Evolutionary conservation across 805 yeast species (phyloP), one percentile per base, ranked within the genome.

Genomic region (Starmera pachycereana): DNA sequence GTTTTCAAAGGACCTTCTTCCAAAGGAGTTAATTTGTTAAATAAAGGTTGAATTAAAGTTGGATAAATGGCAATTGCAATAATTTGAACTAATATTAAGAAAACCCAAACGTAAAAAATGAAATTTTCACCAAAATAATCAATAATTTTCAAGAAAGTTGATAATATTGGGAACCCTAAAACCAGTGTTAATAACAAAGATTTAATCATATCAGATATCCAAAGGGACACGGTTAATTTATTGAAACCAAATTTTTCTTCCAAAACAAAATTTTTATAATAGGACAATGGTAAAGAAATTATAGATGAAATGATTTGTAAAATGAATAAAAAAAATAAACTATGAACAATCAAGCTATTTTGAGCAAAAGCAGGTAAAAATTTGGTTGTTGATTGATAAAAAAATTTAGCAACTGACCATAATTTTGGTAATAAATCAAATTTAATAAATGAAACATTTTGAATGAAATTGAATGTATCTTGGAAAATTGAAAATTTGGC

Each of bases 241-340:
- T 92, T 92, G 66, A 92, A 92, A 1, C 98, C 98, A 53, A 71
- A 90, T 61, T 76, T 76, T 58, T 90, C 96, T 63, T 92, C 98
- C 50, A 92, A 69, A 12, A 88, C 89, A 65, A 92, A 92, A 51
- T 82, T 81, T 42, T 73, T 66, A 62, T 88, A 89, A 58, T 82
- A 78, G 9, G 78, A 68, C 18, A 79, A 55, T 4, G 98, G 98
- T 40, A 83, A 57, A 4, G 74, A 67, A 28, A 77, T 43, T 3
- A 86, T 38, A 3, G 79, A 65, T 8, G 79, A 66, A 35, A 78
- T 44, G 19, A 67, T 40, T 29, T 76, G 64, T 51, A 75, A 65
- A 22, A 69, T 67, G 34, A 75, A 63, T 49, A 77, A 60, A 53
- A 85, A 79, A 44, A 78, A 72, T 41, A 88, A 63, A 32, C 94